Evolutionary conservation across 495 filamentous ascomycete species (phyloP).

Genomic region (Penicillium waksmanii): DNA sequence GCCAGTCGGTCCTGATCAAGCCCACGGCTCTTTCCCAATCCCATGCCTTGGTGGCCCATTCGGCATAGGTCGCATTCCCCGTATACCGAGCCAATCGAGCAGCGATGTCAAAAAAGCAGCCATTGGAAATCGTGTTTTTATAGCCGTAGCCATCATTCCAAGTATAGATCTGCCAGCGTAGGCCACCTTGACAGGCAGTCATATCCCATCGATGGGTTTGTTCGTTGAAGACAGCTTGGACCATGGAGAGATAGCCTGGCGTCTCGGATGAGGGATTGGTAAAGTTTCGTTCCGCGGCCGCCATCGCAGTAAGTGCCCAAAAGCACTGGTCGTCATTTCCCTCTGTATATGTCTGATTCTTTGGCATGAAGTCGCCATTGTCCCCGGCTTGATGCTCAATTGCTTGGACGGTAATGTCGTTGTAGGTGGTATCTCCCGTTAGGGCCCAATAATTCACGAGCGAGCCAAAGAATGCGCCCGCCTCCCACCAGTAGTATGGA

Average conservation of each 20-base stretch:
- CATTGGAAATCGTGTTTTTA: slow-evolving; percentile 77
- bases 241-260: slow-evolving; percentile 72
- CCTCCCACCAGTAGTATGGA: slow-evolving; percentile 81
- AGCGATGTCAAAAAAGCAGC: slow-evolving; percentile 74
- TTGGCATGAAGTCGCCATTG: slow-evolving; percentile 70
- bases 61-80: slow-evolving; percentile 69
- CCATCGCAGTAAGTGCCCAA: slow-evolving; percentile 78
- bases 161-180: slow-evolving; percentile 80
- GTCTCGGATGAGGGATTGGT: slow-evolving; percentile 53
- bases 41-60: slow-evolving; percentile 69
- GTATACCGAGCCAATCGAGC: slow-evolving; percentile 75
- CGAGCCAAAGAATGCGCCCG: slow-evolving; percentile 69
- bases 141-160: slow-evolving; percentile 76
- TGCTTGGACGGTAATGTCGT: slow-evolving; percentile 63
- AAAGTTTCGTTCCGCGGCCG: slow-evolving; percentile 74
- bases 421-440: slow-evolving; percentile 73
- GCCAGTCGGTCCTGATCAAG: slow-evolving; percentile 59
- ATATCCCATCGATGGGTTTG: slow-evolving; percentile 71
- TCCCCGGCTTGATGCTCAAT: slow-evolving; percentile 68
- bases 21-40: slow-evolving; percentile 66
- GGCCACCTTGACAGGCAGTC: slow-evolving; percentile 64
- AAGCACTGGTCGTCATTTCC: slow-evolving; percentile 87
- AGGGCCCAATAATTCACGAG: slow-evolving; percentile 80
- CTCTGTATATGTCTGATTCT: slow-evolving; percentile 72
- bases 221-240: slow-evolving; percentile 74